Conservation (phyloP, 352 stramenopile genomes). For the Globisporangium nagaii region DNA sequence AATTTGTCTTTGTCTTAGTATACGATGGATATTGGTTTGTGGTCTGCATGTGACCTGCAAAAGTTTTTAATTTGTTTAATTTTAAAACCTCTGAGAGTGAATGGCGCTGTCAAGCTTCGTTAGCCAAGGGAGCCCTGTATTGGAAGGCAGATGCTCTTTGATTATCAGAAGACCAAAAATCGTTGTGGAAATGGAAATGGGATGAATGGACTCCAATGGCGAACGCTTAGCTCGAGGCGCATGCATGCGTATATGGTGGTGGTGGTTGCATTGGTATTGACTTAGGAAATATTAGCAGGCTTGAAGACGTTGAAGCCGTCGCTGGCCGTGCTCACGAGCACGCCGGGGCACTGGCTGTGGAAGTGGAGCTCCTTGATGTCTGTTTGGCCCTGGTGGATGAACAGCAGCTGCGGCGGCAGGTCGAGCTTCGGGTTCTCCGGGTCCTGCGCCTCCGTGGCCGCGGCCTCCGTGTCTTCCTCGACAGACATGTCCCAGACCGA, state of each 20-base stretch:
- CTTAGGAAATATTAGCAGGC: constrained; percentile 91
- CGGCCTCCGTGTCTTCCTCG: constrained; percentile 94
- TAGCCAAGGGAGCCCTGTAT: too few species aligned
- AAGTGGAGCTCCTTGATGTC: constrained; percentile 99
- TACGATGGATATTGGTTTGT: too few species aligned
- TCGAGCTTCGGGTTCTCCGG: constrained; percentile 68
- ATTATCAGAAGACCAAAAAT: too few species aligned
- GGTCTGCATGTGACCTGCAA: too few species aligned
- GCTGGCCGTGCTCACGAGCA: constrained; percentile 94
- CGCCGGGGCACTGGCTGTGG: constrained; percentile 97
- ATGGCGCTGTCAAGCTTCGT: too few species aligned
- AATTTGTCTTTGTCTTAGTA: too few species aligned
- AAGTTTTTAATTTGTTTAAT: too few species aligned
- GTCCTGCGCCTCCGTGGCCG: constrained; percentile 29
- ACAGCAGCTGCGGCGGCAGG: constrained; percentile 97
- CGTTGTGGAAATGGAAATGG: too few species aligned
- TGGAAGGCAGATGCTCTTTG: too few species aligned
- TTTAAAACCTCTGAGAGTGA: too few species aligned
- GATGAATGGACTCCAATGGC: too few species aligned
- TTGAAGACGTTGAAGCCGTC: constrained; percentile 99
- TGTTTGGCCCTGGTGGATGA: constrained; percentile 98
- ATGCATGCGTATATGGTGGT: background rate
- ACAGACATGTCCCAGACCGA: constrained; percentile 99
- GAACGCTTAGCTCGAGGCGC: too few species aligned
- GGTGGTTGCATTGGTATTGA: background rate